A percentile compares a stretch with the other conserved stretches of the same genome.
These are phyloP conservation scores for Suillus decipiens DNA, from an alignment of 768 basidiomycete species.

Conservation along the genomic window DNA sequence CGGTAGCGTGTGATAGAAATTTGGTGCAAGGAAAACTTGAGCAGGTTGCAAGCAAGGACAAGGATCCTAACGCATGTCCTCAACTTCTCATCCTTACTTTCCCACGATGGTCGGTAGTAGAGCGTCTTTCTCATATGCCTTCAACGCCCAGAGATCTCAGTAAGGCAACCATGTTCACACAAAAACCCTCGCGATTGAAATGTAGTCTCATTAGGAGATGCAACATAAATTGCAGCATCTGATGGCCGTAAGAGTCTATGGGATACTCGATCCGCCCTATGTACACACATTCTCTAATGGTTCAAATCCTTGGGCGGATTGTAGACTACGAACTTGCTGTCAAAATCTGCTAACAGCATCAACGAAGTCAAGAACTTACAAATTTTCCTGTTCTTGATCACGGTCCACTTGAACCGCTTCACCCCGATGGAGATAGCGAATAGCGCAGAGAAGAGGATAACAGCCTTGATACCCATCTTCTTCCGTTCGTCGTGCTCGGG, in stretches of 20 bases:
- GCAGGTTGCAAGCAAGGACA: neutral
- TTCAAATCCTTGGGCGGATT: constrained; percentile 38
- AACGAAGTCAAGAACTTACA: constrained; percentile 47
- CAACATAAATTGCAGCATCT: constrained; percentile 20
- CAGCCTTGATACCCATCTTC: constrained; percentile 94
- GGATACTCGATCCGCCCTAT: constrained; percentile 8
- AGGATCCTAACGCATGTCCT: neutral
- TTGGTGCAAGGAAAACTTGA: constrained; percentile 11
- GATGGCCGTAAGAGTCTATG: constrained; percentile 31
- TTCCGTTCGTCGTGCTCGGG: constrained; percentile 98
- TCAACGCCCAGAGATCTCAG: neutral
- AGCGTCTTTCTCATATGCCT: neutral
- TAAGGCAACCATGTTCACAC: neutral
- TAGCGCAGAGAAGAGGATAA: constrained; percentile 88
- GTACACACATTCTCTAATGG: constrained; percentile 29
- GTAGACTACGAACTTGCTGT: constrained; percentile 32
- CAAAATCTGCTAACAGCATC: constrained; percentile 12
- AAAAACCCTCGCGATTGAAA: constrained; percentile 6
- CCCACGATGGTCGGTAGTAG: constrained; percentile 19
- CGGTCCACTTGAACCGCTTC: constrained; percentile 94
- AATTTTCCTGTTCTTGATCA: constrained; percentile 93
- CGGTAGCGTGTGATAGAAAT: constrained; percentile 7
- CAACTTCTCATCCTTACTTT: constrained; percentile 14
- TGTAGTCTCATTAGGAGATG: constrained; percentile 26
- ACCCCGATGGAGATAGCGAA: constrained; percentile 81